Evolutionary conservation across 495 filamentous ascomycete genomes (phyloP).

Genomic region (Cercophora scortea): DNA sequence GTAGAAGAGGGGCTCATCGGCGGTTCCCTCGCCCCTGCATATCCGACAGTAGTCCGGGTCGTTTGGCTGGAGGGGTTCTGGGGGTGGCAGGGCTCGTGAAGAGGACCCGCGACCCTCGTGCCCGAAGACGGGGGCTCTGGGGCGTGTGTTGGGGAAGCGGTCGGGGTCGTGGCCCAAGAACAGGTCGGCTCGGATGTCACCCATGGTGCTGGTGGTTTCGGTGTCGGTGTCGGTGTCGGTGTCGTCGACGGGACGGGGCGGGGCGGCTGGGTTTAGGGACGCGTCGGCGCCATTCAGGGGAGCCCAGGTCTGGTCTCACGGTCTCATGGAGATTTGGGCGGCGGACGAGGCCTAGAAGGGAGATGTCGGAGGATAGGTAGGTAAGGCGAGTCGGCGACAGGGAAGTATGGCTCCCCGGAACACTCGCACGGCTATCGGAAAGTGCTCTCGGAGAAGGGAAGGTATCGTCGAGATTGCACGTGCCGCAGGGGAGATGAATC

Average conservation of each 20-base stretch:
- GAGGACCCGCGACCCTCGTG: not conserved
- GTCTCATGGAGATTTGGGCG: not conserved
- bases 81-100: slow-evolving; percentile 5
- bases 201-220: not conserved
- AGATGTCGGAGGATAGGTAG: too few relatives aligned
- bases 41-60: slow-evolving; percentile 87
- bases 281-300: slow-evolving; percentile 8
- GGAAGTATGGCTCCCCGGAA: too few relatives aligned
- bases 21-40: slow-evolving; percentile 79
- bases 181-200: slow-evolving; percentile 2
- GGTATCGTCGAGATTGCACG: too few relatives aligned
- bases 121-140: slow-evolving; percentile 3
- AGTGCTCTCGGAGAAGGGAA: too few relatives aligned
- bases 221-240: not conserved
- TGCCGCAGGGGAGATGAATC: too few relatives aligned
- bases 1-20: slow-evolving; percentile 88
- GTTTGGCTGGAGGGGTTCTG: slow-evolving; percentile 13
- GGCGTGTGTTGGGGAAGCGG: slow-evolving; percentile 21
- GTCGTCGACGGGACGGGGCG: not conserved
- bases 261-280: slow-evolving; percentile 1
- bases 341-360: too few relatives aligned
- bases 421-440: too few relatives aligned
- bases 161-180: slow-evolving; percentile 9
- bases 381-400: too few relatives aligned
- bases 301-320: not conserved